phyloP scores from a whole-genome alignment of 2,329 filamentous ascomycete genomes.

The Camillea tinctor region DNA sequence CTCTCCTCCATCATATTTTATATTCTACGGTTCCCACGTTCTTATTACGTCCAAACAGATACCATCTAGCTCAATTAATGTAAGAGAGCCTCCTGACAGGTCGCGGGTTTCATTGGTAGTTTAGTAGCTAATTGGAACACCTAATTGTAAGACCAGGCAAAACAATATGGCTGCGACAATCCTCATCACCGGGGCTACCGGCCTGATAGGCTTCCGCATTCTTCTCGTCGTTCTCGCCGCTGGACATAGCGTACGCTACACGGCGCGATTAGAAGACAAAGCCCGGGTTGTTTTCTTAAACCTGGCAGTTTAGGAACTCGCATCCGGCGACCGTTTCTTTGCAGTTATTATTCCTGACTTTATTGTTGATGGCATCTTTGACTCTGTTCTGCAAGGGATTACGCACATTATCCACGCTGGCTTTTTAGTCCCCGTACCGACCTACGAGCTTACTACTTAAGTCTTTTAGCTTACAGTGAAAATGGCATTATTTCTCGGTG shows the following conservation, averaged over 20 bases:
- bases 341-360: slow-evolving; percentile 25
- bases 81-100: no score
- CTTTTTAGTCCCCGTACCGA: slow-evolving; percentile 20
- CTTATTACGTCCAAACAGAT: no score
- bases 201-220: slow-evolving; percentile 29
- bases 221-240: slow-evolving; percentile 23
- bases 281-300: slow-evolving; percentile 22
- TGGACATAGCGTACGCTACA: slow-evolving; percentile 26
- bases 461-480: slow-evolving; percentile 25
- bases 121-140: no score
- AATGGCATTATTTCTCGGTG: slow-evolving; percentile 12
- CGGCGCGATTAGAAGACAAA: slow-evolving; percentile 26
- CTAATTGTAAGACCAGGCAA: neutral
- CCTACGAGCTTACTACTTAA: slow-evolving; percentile 15
- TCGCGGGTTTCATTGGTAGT: no score
- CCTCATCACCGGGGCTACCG: slow-evolving; percentile 29
- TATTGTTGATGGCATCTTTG: slow-evolving; percentile 23
- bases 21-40: no score
- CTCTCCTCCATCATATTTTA: no score
- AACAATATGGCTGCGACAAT: slow-evolving; percentile 15
- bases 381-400: slow-evolving; percentile 21
- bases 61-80: no score
- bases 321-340: slow-evolving; percentile 17
- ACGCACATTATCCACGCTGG: slow-evolving; percentile 28
- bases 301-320: slow-evolving; percentile 19